Base-by-base conservation (phyloP, 2,329 filamentous ascomycete species). In the Cladophialophora yegresii region DNA sequence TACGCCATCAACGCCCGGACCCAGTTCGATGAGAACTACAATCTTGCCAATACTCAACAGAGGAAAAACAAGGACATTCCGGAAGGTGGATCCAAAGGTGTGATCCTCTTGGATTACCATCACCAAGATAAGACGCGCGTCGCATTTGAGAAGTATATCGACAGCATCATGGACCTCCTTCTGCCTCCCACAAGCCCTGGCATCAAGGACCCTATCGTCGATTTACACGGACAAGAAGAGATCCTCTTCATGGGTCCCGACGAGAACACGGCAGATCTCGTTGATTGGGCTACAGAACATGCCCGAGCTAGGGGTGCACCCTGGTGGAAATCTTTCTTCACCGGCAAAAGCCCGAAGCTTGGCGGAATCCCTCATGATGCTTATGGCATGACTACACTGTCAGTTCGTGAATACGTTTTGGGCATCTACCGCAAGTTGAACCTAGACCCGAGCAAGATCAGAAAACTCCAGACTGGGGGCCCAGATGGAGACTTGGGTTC, bases 261-360 rank as follows among this genome's bases (percentile, higher is more conserved):
- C 71, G 95, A 99, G 87, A 99, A 99, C 81, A 99, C 95, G 0
- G 95, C 95, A 23, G 92, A 96, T 73, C 84, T 99, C 36, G 95
- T 99, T 58, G 88, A 99, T 79, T 99, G 95, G 95, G 95, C 95
- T n/a, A 99, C 95, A 1, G 89, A 95, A 77, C 95, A 99, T 77
- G 95, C 95, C 66, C 87, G 92, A 58, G 81, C 82, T 67, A 88
- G 95, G 72, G 92, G 92, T 53, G 95, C 95, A 4, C 92, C 92
- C 30, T 99, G 93, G 92, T 99, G 95, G 95, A 99, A 99, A 84
- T 99, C 95, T 0, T 99, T 99, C 86, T 99, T 99, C 84, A 99
- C 95, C 1, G 95, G 95, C 74, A 99, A 99, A 84, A 96, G 92
- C 71, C 95, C 92, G 59, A 95, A 90, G 78, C 85, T 99, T 13